Evolutionary conservation across 352 stramenopile genomes (phyloP), one percentile per base, ranked within the genome.

Genomic region (Halophytophthora batemanensis): DNA sequence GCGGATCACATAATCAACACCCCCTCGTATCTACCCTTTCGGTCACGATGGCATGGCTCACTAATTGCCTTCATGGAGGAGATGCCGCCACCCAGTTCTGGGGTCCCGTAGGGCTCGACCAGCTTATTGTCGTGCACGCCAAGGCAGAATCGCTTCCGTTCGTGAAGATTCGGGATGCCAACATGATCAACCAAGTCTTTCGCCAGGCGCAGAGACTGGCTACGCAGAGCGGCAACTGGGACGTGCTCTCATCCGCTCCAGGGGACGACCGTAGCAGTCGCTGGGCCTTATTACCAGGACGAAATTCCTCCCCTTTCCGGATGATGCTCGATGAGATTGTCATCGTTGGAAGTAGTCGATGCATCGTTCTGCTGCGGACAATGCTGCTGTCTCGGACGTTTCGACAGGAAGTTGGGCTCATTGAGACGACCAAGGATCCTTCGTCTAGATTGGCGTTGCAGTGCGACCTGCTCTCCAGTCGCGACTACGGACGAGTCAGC

Each of bases 21-120:
- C 37, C 48, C 10, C 48, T 66, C 3, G 39, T 64, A 6, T 47
- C 55, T 11, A 66, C 53, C 17, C 36, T 73, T 22, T 67, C 44
- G 18, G 60, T 61, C 14, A 51, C 45, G 14, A 35, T 65, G 2
- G 37, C 66, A 15, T 69, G 59, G 34, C 48, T 83, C 1, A 61
- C 73, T 14, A 80, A 83, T 46, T 69, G 56, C 40, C 45, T 83
- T 13, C 48, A 80, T 40, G 57, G 56, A 4, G 69, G 72, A 35
- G 66, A 83, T 25, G 6, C 6, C 0, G 48, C 43, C 6, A 76
- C 72, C 8, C 69, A 67, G 13, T 60, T 69, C 18, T 77, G 72
- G 69, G 31, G 46, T 2, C 4, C 45, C 3, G 41, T 52, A 17
- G 66, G 66, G 0, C 45, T 80, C 2, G 21, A 63, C 7, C 36